Conservation (phyloP, 73 alveolate genomes). For the Paramecium octaurelia region DNA sequence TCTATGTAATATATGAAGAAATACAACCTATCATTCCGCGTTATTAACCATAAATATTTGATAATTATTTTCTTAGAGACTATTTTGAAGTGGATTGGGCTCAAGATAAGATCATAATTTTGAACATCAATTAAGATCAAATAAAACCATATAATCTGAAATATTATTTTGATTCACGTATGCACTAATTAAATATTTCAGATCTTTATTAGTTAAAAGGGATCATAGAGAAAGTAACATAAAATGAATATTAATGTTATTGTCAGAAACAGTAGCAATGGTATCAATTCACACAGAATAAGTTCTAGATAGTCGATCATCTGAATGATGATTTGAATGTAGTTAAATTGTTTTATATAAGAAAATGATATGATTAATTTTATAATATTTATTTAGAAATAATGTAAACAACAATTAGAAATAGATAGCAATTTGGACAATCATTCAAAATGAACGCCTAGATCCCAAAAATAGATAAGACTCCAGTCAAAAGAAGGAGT, state of each 20-base stretch:
- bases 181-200: neutral
- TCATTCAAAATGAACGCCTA: neutral
- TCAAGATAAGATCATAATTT: neutral
- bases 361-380: neutral
- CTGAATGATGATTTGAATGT: neutral
- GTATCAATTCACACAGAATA: neutral
- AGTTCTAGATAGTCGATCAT: neutral
- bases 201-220: neutral
- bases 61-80: neutral
- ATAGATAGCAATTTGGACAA: neutral
- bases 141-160: neutral
- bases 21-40: neutral
- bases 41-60: neutral
- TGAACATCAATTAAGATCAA: neutral
- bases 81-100: slow-evolving; percentile 13
- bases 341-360: neutral
- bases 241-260: neutral
- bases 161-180: slow-evolving; percentile 3
- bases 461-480: neutral
- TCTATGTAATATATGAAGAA: neutral
- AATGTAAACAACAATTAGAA: neutral
- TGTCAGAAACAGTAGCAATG: neutral
- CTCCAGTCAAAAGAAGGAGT: neutral
- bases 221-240: neutral
- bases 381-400: neutral